Percentiles rank a stretch among this genome's conserved stretches.
These are phyloP conservation scores for Biscutella auriculata DNA, from an alignment of 441 rosid species.

Conservation along the genomic window DNA sequence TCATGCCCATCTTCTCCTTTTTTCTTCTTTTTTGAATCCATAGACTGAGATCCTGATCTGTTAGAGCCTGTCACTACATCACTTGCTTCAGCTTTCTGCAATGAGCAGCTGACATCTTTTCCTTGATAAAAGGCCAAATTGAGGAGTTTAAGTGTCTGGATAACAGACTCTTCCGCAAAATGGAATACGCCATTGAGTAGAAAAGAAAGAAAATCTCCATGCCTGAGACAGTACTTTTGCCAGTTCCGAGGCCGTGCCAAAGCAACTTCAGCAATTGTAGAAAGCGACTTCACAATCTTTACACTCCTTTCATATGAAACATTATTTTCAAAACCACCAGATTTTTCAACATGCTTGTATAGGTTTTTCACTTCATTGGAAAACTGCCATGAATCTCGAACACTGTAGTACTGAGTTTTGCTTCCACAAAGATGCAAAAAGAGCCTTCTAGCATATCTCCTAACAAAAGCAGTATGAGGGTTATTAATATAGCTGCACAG, in stretches of 20 bases:
- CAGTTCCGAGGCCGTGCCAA: constrained; percentile 96
- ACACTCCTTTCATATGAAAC: constrained; percentile 93
- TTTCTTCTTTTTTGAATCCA: constrained; percentile 94
- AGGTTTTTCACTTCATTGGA: constrained; percentile 85
- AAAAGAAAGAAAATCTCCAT: constrained; percentile 78
- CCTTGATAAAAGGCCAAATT: constrained; percentile 92
- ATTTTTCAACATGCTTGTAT: constrained; percentile 83
- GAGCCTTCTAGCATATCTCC: constrained; percentile 97
- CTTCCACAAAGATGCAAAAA: constrained; percentile 98
- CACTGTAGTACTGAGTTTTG: constrained; percentile 93
- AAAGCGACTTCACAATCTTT: constrained; percentile 89
- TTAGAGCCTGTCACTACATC: constrained; percentile 57
- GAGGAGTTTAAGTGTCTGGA: constrained; percentile 87
- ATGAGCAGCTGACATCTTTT: constrained; percentile 62
- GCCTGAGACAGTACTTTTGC: constrained; percentile 97
- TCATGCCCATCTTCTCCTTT: constrained; percentile 93
- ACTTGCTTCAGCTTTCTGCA: constrained; percentile 63
- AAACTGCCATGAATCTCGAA: constrained; percentile 98
- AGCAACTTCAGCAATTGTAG: constrained; percentile 95
- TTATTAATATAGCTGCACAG: constrained; percentile 98
- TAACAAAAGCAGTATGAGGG: constrained; percentile 87
- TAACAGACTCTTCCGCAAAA: constrained; percentile 93
- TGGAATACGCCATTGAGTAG: constrained; percentile 71
- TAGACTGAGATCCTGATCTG: constrained; percentile 55
- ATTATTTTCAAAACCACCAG: constrained; percentile 86